A percentile compares a stretch with the other conserved stretches of the same genome.
These are phyloP conservation scores for Pholiota adiposa DNA, from an alignment of 1,284 basidiomycete species.

Conservation along the genomic window DNA sequence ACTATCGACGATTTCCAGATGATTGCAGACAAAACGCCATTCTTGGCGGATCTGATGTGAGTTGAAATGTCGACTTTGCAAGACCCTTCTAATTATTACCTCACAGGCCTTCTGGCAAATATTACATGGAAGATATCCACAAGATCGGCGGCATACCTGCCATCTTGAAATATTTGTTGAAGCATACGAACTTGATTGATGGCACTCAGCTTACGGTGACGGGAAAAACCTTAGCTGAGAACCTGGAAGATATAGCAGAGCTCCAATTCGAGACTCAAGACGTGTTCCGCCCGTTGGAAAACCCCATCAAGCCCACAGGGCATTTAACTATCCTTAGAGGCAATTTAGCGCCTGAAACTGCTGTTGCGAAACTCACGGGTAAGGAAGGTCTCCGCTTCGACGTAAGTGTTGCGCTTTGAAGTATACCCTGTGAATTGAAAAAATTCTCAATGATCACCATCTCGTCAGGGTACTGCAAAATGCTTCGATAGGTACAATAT, in stretches of 20 bases:
- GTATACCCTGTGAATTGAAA: no score
- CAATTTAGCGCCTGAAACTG: slow-evolving; percentile 88
- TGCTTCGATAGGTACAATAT: slow-evolving; percentile 70
- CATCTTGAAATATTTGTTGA: slow-evolving; percentile 85
- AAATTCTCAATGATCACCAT: background rate
- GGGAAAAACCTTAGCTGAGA: slow-evolving; percentile 92
- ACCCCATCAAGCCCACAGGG: slow-evolving; percentile 92
- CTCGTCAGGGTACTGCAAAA: slow-evolving; percentile 64
- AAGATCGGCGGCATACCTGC: slow-evolving; percentile 89
- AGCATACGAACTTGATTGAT: slow-evolving; percentile 87
- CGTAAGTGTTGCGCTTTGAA: slow-evolving; percentile 47
- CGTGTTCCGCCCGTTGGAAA: slow-evolving; percentile 76
- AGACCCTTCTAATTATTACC: background rate
- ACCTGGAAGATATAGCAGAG: slow-evolving; percentile 81
- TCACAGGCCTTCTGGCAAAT: slow-evolving; percentile 85
- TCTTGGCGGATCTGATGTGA: slow-evolving; percentile 90
- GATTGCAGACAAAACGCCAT: slow-evolving; percentile 90
- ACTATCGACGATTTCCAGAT: slow-evolving; percentile 94
- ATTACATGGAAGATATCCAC: slow-evolving; percentile 97
- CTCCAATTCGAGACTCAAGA: slow-evolving; percentile 83
- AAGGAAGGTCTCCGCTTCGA: slow-evolving; percentile 93
- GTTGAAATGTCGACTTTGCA: slow-evolving; percentile 4
- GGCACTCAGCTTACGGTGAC: slow-evolving; percentile 93
- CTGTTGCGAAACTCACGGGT: slow-evolving; percentile 96
- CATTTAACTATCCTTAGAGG: slow-evolving; percentile 93